These are phyloP conservation scores for Spinellus fusiger DNA, from an alignment of 192 early-diverging fungal species.

Conservation along the genomic window DNA sequence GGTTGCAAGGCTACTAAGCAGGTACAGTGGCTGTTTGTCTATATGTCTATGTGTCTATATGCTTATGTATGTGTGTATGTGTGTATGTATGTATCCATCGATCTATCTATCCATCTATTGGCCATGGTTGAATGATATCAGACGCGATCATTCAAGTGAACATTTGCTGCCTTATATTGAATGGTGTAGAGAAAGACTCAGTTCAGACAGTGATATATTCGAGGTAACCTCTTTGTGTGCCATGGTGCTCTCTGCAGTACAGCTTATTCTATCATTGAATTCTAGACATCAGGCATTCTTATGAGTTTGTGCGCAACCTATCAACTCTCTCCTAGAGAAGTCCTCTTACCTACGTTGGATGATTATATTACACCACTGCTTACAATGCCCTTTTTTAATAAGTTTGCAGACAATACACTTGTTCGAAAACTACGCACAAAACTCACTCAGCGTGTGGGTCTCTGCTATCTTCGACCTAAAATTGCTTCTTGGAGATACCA, in stretches of 20 bases:
- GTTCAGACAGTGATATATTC: conserved; percentile 40
- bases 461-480: conserved; percentile 70
- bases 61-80: not conserved
- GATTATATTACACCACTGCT: conserved; percentile 36
- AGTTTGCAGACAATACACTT: conserved; percentile 62
- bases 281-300: conserved; percentile 55
- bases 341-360: conserved; percentile 50
- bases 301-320: conserved; percentile 59
- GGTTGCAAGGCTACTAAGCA: conserved; percentile 73
- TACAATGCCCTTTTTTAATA: conserved; percentile 36
- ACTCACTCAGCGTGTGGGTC: conserved; percentile 75
- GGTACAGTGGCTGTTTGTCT: conserved; percentile 31
- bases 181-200: conserved; percentile 55
- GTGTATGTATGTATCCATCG: not conserved
- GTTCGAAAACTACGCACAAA: conserved; percentile 80
- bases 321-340: conserved; percentile 61
- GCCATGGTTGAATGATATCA: no score
- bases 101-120: no score
- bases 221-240: conserved; percentile 19
- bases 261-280: conserved; percentile 5
- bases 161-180: conserved; percentile 62
- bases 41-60: not conserved
- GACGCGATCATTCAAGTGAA: conserved; percentile 56
- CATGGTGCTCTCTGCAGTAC: no score
- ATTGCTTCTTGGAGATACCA: conserved; percentile 66